Conservation (phyloP, 768 basidiomycete species). For the Leccinellum luteum region DNA sequence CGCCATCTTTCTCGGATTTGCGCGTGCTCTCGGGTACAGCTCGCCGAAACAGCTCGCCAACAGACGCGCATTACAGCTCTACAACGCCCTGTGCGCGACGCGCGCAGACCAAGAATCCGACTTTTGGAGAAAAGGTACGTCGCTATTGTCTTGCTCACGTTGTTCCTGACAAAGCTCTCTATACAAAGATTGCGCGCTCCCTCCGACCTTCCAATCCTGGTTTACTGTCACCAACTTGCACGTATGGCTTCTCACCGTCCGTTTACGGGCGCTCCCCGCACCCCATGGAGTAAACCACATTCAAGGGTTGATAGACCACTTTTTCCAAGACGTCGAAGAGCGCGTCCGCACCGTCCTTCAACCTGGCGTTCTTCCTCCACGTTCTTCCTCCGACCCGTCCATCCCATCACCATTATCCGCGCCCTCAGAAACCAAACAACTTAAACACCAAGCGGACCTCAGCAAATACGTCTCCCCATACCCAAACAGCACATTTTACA, state of each 20-base stretch:
- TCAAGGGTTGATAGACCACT: slow-evolving; percentile 88
- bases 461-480: slow-evolving; percentile 22
- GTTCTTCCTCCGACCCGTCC: slow-evolving; percentile 15
- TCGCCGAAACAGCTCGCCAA: slow-evolving; percentile 61
- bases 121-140: slow-evolving; percentile 67
- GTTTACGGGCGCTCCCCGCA: slow-evolving; percentile 77
- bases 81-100: slow-evolving; percentile 53
- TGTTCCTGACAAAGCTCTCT: background rate
- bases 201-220: slow-evolving; percentile 96
- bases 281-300: slow-evolving; percentile 66
- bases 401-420: slow-evolving; percentile 2
- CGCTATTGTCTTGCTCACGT: background rate
- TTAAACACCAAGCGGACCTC: slow-evolving; percentile 22
- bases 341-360: slow-evolving; percentile 81
- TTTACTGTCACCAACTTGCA: slow-evolving; percentile 93
- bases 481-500: slow-evolving; percentile 24
- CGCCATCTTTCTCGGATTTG: slow-evolving; percentile 46
- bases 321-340: slow-evolving; percentile 92
- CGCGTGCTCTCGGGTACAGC: slow-evolving; percentile 55
- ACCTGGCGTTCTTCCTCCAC: slow-evolving; percentile 39
- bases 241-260: slow-evolving; percentile 86
- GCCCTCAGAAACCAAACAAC: slow-evolving; percentile 10
- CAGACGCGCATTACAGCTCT: slow-evolving; percentile 54
- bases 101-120: slow-evolving; percentile 55
- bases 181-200: slow-evolving; percentile 69